Evolutionary conservation across 805 yeast genomes (phyloP), one percentile per base, ranked within the genome.

Genomic region (Myxozyma kluyveri): DNA sequence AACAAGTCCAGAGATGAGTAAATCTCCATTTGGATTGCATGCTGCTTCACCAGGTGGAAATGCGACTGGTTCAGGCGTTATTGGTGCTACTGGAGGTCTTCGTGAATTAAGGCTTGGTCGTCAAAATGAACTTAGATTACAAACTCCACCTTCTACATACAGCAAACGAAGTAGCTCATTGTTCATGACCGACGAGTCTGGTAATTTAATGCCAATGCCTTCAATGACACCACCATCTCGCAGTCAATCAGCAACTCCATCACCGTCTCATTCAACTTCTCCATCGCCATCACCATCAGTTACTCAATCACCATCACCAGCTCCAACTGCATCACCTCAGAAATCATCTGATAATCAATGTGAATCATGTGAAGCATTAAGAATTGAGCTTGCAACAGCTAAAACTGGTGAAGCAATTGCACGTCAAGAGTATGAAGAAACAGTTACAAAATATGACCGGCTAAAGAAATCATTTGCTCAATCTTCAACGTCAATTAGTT

Each of bases 391-490:
- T 27, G 69, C 65, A 2, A 42, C 58, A 10, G 60, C 63, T 27
- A 63, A 60, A 47, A 56, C 67, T 2, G 52, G 51, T 37, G 70
- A 67, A 45, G 67, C 63, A 4, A 51, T 57, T 42, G 67, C 68
- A 4, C 55, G 64, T 22, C 63, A 63, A 45, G 64, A 62, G 42
- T 46, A 63, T 38, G 69, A 67, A 32, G 64, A 60, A 40, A 54
- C 65, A 18, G 57, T 42, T 18, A 62, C 56, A 41, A 45, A 50
- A 42, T 33, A 62, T 3, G 60, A 57, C n/a, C 54, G 49, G 24
- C 39, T 56, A 6, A 51, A 45, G 27, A 32, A 48, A 14, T 29
- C 31, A 27, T 4, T 17, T n/a, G n/a, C n/a, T n/a, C n/a, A n/a
- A n/a, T n/a, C n/a, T n/a, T n/a, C n/a, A n/a, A n/a, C n/a, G n/a